Conservation (phyloP, 257 asterid species). For the Rauvolfia tetraphylla region DNA sequence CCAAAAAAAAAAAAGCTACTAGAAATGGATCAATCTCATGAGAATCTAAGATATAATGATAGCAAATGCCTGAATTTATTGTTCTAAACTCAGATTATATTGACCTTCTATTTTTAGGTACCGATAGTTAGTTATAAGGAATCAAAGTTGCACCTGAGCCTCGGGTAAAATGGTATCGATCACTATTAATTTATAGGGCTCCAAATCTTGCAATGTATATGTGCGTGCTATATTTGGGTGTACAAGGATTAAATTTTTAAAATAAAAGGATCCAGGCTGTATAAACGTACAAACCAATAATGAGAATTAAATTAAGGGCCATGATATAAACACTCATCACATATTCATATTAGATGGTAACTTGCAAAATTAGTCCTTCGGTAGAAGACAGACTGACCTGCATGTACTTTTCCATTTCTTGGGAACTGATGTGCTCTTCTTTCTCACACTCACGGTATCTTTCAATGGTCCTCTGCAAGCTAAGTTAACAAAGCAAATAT, state of each 20-base stretch:
- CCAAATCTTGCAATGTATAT: neutral
- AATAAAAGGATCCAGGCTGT: neutral
- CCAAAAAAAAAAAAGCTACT: neutral
- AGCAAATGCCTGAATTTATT: neutral
- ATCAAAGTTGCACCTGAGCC: too few relatives aligned
- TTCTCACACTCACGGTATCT: constrained; percentile 41
- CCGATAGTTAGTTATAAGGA: neutral
- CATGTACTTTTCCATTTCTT: constrained; percentile 27
- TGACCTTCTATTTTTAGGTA: neutral
- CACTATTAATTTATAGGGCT: neutral
- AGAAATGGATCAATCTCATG: neutral
- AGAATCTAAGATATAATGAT: neutral
- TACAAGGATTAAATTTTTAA: neutral
- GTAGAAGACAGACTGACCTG: constrained; percentile 39
- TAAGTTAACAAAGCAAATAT: constrained; percentile 19
- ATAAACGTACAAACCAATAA: too few relatives aligned
- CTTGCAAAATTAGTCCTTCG: neutral
- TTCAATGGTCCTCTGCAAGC: constrained; percentile 49
- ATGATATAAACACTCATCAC: too few relatives aligned
- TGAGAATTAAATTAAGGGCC: too few relatives aligned
- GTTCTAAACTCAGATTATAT: neutral
- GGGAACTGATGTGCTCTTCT: constrained; percentile 22
- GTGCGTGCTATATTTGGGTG: neutral
- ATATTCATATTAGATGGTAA: too few relatives aligned
- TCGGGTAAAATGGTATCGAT: neutral